Evolutionary conservation across 495 filamentous ascomycete species (phyloP).

Genomic region (Rostrohypoxylon terebratum): DNA sequence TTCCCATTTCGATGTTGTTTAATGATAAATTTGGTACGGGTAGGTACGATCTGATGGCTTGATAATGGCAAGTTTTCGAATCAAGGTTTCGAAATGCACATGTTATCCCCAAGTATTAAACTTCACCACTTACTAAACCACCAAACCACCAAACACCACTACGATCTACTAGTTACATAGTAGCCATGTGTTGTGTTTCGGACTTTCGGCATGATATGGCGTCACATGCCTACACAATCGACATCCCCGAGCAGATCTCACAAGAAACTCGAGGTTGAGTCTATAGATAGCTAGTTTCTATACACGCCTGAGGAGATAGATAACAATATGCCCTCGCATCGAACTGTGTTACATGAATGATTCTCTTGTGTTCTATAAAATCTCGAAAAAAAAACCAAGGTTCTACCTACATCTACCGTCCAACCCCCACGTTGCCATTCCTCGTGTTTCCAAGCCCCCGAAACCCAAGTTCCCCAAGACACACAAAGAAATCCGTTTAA

Average conservation of each 20-base stretch:
- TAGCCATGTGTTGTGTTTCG: neutral
- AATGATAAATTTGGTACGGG: neutral
- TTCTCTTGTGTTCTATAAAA: conserved; percentile 6
- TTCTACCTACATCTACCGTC: neutral
- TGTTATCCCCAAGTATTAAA: neutral
- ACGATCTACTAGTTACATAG: neutral
- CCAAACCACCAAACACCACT: neutral
- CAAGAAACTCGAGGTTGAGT: neutral
- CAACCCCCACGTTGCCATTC: conserved; percentile 1
- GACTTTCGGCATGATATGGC: conserved; percentile 17
- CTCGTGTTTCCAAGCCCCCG: conserved; percentile 11
- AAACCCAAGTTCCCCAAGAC: neutral
- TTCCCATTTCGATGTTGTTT: conserved; percentile 19
- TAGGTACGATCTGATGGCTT: conserved; percentile 2
- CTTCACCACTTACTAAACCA: neutral
- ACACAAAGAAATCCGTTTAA: conserved; percentile 14
- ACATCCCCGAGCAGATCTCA: conserved; percentile 32
- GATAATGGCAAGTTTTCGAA: conserved; percentile 5
- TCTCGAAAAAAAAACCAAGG: too few species aligned
- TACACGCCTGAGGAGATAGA: neutral
- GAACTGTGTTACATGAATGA: neutral
- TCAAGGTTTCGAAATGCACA: conserved; percentile 8
- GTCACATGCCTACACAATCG: conserved; percentile 13
- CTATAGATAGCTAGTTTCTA: neutral
- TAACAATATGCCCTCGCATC: conserved; percentile 16